Evolutionary conservation across 345 rosid genomes (phyloP).

Genomic region (Excoecaria cochinchinensis): DNA sequence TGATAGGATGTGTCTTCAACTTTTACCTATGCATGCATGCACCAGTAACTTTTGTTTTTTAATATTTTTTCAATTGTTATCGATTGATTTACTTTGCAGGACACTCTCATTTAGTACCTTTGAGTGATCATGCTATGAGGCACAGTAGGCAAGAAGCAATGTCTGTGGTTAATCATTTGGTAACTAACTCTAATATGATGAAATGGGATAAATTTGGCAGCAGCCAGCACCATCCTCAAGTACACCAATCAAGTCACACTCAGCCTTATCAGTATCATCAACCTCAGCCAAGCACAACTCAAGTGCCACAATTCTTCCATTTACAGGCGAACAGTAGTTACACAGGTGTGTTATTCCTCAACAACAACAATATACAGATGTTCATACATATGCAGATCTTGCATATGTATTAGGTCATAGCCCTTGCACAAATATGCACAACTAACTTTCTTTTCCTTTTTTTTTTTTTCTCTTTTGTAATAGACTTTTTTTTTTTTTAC

Average conservation of each 20-base stretch:
- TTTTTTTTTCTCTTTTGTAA: neutral
- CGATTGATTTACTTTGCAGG: conserved; percentile 1
- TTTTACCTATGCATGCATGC: neutral
- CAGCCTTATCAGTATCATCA: conserved; percentile 14
- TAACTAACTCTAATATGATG: conserved; percentile 12
- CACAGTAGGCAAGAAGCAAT: conserved; percentile 17
- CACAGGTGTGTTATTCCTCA: conserved; percentile 25
- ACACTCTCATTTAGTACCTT: conserved; percentile 2
- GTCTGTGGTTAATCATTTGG: conserved; percentile 5
- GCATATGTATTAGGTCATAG: neutral
- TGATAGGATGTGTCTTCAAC: neutral
- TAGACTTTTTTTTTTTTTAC: neutral
- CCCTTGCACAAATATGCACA: neutral
- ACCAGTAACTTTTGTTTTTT: neutral
- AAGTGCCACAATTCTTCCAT: conserved; percentile 10
- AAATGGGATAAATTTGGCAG: conserved; percentile 18
- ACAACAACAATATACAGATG: neutral
- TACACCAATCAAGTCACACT: conserved; percentile 16
- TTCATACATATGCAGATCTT: neutral
- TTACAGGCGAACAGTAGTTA: conserved; percentile 17
- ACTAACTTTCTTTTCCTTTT: neutral
- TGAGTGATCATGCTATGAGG: conserved; percentile 17
- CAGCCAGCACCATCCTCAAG: conserved; percentile 6
- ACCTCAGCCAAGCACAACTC: conserved; percentile 12
- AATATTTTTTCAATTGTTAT: neutral